Base-by-base conservation (phyloP, 2,329 filamentous ascomycete species). In the Stachybotrys echinatus region DNA sequence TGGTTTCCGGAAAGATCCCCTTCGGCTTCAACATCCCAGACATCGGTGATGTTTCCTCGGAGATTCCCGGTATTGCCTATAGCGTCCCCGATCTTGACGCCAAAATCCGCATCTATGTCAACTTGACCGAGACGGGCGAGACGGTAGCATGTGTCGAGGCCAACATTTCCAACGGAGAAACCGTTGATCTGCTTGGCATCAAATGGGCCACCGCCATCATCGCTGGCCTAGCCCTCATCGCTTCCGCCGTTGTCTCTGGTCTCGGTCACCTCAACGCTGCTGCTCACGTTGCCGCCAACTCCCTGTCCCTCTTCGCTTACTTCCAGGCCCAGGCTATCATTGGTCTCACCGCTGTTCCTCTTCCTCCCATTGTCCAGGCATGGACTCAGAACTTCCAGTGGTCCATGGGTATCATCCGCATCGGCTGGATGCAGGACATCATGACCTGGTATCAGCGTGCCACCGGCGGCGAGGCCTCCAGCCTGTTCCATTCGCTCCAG, bases 371-470 rank as follows among this genome's bases (percentile, higher is more conserved):
- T 53, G 92, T 95, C 48, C 80, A 88, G 61, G 81, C 92, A 0
- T 97, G 92, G 92, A 96, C 92, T 2, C 92, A 96, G 72, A 92
- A 96, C 71, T 96, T 97, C 73, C 88, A 95, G 65, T 97, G 92
- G 92, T 95, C 87, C 63, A 94, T 97, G 89, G 92, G 92, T 60
- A 91, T 97, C 61, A 95, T 97, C 61, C 81, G 82, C 47, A 79
- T 96, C 40, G 77, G 76, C n/a, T 96, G 95, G 67, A 81, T 96
- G 72, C 90, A 97, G 73, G 77, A 76, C 45, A 88, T 96, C 62
- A 89, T 89, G 54, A 95, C 91, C 34, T 97, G 92, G 92, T 97
- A 96, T 66, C 92, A 96, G 72, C 88, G 92, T 54, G 82, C 92
- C 3, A 97, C 92, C 3, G 92, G 92, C 48, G 92, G 92, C 55